Conservation (phyloP, 164 flowering plant species). For the Houttuynia cordata region DNA sequence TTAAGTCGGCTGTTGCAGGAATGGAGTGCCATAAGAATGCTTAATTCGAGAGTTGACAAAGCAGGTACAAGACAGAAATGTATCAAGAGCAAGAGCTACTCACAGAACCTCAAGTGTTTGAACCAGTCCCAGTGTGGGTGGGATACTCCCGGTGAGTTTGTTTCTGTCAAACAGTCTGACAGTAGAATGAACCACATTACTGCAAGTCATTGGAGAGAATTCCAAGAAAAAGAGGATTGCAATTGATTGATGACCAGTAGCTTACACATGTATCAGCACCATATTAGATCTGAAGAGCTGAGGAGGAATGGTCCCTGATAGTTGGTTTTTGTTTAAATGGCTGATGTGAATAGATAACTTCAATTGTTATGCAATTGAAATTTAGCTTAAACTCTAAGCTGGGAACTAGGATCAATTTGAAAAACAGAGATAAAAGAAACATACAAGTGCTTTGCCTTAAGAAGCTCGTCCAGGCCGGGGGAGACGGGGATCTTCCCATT, state of each 20-base stretch:
- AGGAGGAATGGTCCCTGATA: constrained; percentile 63
- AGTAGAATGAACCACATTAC: not conserved
- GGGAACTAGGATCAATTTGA: too few species aligned
- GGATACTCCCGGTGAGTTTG: constrained; percentile 51
- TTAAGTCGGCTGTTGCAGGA: constrained; percentile 62
- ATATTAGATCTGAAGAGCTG: constrained; percentile 64
- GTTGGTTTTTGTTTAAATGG: constrained; percentile 84
- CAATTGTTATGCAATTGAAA: too few species aligned
- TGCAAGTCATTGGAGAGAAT: too few species aligned
- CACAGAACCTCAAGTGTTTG: constrained; percentile 89
- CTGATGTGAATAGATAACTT: constrained; percentile 38
- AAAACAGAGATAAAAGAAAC: too few species aligned
- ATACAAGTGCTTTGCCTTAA: constrained; percentile 53
- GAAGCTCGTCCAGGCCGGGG: constrained; percentile 73
- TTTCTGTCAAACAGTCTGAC: constrained; percentile 80
- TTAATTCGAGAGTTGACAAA: not conserved
- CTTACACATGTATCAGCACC: constrained; percentile 84
- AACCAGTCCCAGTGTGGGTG: constrained; percentile 51
- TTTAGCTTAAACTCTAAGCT: too few species aligned
- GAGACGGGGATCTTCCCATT: constrained; percentile 72
- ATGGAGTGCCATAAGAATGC: not conserved
- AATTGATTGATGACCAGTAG: not conserved
- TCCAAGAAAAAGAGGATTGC: too few species aligned
- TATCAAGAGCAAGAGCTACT: constrained; percentile 21
- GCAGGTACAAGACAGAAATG: not conserved